A percentile compares a stretch with the other conserved stretches of the same genome.
phyloP scores from a whole-genome alignment of 306 rosid genomes.

The Trifolium repens region DNA sequence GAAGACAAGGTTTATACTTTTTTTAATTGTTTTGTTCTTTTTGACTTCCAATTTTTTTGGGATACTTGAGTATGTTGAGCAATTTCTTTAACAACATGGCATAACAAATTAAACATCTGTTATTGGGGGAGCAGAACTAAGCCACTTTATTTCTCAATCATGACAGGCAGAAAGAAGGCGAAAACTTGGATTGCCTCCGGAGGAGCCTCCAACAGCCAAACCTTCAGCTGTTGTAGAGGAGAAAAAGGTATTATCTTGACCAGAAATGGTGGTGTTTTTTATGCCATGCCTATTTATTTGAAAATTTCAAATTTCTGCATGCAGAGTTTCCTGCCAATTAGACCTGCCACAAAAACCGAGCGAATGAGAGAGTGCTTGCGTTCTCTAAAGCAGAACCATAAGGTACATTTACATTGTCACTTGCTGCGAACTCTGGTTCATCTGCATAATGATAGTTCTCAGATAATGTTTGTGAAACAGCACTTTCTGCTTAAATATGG shows the following conservation, averaged over 20 bases:
- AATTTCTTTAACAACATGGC: constrained; percentile 29
- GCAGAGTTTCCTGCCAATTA: constrained; percentile 75
- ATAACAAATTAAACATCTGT: neutral
- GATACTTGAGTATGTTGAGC: constrained; percentile 12
- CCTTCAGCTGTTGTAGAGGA: constrained; percentile 83
- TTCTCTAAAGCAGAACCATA: constrained; percentile 88
- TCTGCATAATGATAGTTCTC: neutral
- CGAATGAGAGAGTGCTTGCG: constrained; percentile 96
- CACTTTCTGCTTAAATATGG: too few species aligned
- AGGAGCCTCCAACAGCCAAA: constrained; percentile 73
- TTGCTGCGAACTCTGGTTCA: neutral
- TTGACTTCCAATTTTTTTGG: neutral
- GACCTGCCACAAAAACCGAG: constrained; percentile 88
- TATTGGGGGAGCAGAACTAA: constrained; percentile 14
- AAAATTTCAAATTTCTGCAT: constrained; percentile 36
- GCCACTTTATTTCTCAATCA: constrained; percentile 27
- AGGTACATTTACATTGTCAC: constrained; percentile 59
- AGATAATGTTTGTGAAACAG: too few species aligned
- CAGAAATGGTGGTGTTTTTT: constrained; percentile 20
- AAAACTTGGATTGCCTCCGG: constrained; percentile 85
- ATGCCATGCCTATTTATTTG: constrained; percentile 36
- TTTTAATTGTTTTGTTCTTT: constrained; percentile 11
- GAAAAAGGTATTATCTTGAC: constrained; percentile 66
- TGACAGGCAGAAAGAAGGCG: constrained; percentile 94
- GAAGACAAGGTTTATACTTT: constrained; percentile 75